phyloP scores from a whole-genome alignment of 768 basidiomycete species.

The Pleurotus platypus region DNA sequence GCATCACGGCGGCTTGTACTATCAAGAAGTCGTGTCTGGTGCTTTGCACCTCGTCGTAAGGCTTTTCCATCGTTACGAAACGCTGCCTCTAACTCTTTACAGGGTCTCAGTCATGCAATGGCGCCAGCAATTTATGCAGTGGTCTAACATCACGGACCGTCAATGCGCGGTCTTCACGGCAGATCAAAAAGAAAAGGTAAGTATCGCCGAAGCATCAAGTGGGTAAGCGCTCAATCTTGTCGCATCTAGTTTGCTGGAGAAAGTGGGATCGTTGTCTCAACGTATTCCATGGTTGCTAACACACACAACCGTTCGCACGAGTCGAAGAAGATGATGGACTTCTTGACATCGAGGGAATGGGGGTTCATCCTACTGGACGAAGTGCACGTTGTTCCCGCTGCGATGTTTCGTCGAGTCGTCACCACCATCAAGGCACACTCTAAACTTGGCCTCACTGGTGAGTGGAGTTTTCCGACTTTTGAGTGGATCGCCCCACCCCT shows the following conservation, averaged over 20 bases:
- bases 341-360: slow-evolving; percentile 97
- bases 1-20: slow-evolving; percentile 99
- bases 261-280: slow-evolving; percentile 97
- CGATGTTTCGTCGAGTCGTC: slow-evolving; percentile 97
- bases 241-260: slow-evolving; percentile 83
- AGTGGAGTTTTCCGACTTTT: slow-evolving; percentile 16
- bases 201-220: slow-evolving; percentile 9
- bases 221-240: slow-evolving; percentile 6
- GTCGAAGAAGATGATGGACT: slow-evolving; percentile 99
- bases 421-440: slow-evolving; percentile 99
- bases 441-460: slow-evolving; percentile 94
- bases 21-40: slow-evolving; percentile 99
- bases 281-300: slow-evolving; percentile 99
- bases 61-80: slow-evolving; percentile 11
- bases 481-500: slow-evolving; percentile 3
- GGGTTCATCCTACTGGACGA: slow-evolving; percentile 97
- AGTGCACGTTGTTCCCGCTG: slow-evolving; percentile 98
- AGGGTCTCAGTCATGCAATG: slow-evolving; percentile 98
- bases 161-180: slow-evolving; percentile 98
- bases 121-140: slow-evolving; percentile 97
- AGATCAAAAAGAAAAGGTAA: slow-evolving; percentile 94
- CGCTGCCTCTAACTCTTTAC: background rate
- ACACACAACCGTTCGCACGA: slow-evolving; percentile 98
- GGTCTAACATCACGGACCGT: slow-evolving; percentile 96
- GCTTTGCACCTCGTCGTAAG: slow-evolving; percentile 95